Conservation (phyloP, 805 yeast species). For the Schizosaccharomyces osmophilus region DNA sequence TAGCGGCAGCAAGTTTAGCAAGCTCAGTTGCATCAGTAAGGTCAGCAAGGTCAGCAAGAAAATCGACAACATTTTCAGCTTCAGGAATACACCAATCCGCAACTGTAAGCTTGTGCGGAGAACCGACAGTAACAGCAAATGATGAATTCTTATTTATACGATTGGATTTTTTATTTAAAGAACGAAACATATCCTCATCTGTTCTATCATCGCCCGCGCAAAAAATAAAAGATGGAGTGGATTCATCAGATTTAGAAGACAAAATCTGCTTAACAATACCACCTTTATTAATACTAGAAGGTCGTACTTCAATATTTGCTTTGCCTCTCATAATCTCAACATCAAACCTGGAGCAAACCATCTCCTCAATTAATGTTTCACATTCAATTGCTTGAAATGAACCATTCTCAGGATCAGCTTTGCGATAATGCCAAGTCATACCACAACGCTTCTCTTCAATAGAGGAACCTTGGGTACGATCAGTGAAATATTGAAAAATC, state of each 20-base stretch:
- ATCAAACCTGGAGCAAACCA: conserved; percentile 41
- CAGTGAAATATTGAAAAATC: conserved; percentile 51
- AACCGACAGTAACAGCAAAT: conserved; percentile 75
- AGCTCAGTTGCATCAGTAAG: no score
- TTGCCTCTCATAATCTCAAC: conserved; percentile 93
- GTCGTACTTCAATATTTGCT: conserved; percentile 93
- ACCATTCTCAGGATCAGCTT: conserved; percentile 86
- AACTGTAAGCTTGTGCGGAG: conserved; percentile 62
- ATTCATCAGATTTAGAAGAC: conserved; percentile 15
- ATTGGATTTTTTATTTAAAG: conserved; percentile 37
- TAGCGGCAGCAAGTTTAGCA: conserved; percentile 44
- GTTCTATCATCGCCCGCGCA: conserved; percentile 92
- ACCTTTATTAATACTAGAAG: conserved; percentile 83
- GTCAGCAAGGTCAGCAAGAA: conserved; percentile 60
- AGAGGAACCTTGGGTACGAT: conserved; percentile 70
- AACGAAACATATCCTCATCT: conserved; percentile 90
- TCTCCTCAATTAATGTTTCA: conserved; percentile 32
- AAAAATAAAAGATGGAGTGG: conserved; percentile 54
- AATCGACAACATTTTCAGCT: conserved; percentile 63
- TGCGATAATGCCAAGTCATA: conserved; percentile 89
- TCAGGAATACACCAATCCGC: conserved; percentile 71
- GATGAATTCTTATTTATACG: conserved; percentile 10
- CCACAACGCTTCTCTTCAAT: conserved; percentile 83
- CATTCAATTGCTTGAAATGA: conserved; percentile 59
- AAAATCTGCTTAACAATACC: conserved; percentile 74